Evolutionary conservation across 129 eudicot species (phyloP).

Genomic region (Tagetes patula): DNA sequence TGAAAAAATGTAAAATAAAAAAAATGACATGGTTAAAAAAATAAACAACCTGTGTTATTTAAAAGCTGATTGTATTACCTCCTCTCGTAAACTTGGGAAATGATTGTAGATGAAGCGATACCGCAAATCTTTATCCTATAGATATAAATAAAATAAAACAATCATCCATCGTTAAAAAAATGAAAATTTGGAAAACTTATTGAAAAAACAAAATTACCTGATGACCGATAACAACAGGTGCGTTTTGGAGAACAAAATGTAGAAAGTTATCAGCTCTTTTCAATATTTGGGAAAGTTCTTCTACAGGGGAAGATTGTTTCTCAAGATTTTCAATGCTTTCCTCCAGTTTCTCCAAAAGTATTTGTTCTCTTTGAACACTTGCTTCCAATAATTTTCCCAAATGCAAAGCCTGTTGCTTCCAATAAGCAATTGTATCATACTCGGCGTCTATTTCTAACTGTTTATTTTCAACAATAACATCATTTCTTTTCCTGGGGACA

Average conservation of each 20-base stretch:
- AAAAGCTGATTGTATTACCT: slow-evolving; percentile 50
- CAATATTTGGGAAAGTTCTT: slow-evolving; percentile 80
- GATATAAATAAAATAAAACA: slow-evolving; percentile 24
- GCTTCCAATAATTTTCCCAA: slow-evolving; percentile 72
- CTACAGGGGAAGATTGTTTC: slow-evolving; percentile 85
- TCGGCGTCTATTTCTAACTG: slow-evolving; percentile 69
- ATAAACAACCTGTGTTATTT: not conserved
- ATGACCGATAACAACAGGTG: slow-evolving; percentile 94
- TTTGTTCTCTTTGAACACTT: slow-evolving; percentile 76
- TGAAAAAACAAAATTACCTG: slow-evolving; percentile 55
- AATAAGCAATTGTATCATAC: slow-evolving; percentile 63
- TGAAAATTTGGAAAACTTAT: not conserved
- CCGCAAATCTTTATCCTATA: slow-evolving; percentile 82
- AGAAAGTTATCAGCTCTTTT: slow-evolving; percentile 90
- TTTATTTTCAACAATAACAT: slow-evolving; percentile 53
- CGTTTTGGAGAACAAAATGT: slow-evolving; percentile 92
- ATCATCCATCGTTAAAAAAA: slow-evolving; percentile 4
- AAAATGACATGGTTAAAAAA: not conserved
- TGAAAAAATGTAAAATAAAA: not conserved
- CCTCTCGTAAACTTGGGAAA: slow-evolving; percentile 78
- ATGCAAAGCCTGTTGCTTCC: slow-evolving; percentile 82
- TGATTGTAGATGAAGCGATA: slow-evolving; percentile 91
- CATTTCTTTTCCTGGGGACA: slow-evolving; percentile 59
- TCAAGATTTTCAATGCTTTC: slow-evolving; percentile 82
- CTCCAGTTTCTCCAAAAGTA: slow-evolving; percentile 62